Base-by-base conservation (phyloP, 257 asterid genomes). In the Capsicum chinense region DNA sequence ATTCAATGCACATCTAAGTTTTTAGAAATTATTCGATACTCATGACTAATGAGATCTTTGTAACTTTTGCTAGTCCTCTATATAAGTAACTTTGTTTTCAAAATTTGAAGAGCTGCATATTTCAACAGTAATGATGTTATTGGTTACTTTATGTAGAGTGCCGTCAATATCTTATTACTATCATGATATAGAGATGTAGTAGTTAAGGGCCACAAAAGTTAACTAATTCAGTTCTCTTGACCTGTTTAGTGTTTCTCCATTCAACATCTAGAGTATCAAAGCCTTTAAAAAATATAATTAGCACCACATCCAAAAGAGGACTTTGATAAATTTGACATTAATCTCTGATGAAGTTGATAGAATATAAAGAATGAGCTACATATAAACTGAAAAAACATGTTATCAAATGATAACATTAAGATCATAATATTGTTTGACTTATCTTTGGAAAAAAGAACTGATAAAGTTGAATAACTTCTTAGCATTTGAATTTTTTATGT, bases 111-210 rank as follows among this genome's bases (percentile, higher is more conserved):
- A 83, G 87, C 90, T 86, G 82, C 87, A 83, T 95, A 93, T 90
- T 88, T 95, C 95, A 87, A 91, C 92, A 79, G 94, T 80, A 85
- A 91, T 86, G 88, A 97, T 97, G 86, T 97, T 98, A 90, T 97
- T 98, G n/a, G 99, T 97, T 85, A 97, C 97, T 91, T 97, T 97
- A 83, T 95, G 99, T 87, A 97, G 95, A 87, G 95, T 86, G 8
- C 91, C 93, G 42, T 93, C 98, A 86, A 95, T 93, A 79, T 91
- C 91, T 90, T 90, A 86, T 89, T 95, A 86, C 91, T 97, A 98
- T 87, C 92, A 83, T 84, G 92, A 58, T 80, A 97, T 63, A 83
- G 94, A 90, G 58, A 97, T 92, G 83, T 86, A 94, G 87, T 87
- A 93, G 74, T 84, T 91, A 47, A 97, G 90, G 85, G 98, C 97